phyloP scores from a whole-genome alignment of 192 early-diverging fungal genomes.

The Fimicolochytrium jonesii region DNA sequence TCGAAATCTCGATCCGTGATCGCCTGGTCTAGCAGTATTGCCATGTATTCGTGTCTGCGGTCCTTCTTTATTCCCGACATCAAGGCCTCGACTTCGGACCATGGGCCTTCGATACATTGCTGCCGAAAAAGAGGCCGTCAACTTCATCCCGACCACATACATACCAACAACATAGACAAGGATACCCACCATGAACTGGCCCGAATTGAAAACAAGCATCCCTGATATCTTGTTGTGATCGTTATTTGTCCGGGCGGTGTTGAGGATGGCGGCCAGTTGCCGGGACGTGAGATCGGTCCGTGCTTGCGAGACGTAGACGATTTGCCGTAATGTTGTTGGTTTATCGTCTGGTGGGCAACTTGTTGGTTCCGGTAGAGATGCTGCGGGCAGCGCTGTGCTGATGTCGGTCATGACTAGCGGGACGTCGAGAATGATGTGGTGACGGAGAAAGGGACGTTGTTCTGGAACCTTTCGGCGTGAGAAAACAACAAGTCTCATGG shows the following conservation, averaged over 20 bases:
- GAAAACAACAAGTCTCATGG: too few species aligned
- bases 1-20: background rate
- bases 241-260: background rate
- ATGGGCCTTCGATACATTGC: conserved; percentile 1
- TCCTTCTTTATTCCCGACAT: background rate
- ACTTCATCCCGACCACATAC: background rate
- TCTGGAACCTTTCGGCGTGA: too few species aligned
- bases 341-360: background rate
- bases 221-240: background rate
- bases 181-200: background rate
- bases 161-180: background rate
- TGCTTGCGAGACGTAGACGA: background rate
- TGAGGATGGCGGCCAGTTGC: background rate
- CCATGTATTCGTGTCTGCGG: background rate
- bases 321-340: background rate
- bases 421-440: too few species aligned
- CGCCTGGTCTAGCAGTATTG: background rate
- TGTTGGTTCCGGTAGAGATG: too few species aligned
- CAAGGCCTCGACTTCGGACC: background rate
- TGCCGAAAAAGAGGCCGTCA: background rate
- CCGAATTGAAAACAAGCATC: background rate
- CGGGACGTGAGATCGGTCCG: background rate
- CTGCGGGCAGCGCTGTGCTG: too few species aligned
- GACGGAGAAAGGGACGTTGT: too few species aligned
- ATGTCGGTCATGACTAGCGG: too few species aligned